Evolutionary conservation across 1,139 yeast species (phyloP).

Genomic region (Casaregolazyma lundiana): DNA sequence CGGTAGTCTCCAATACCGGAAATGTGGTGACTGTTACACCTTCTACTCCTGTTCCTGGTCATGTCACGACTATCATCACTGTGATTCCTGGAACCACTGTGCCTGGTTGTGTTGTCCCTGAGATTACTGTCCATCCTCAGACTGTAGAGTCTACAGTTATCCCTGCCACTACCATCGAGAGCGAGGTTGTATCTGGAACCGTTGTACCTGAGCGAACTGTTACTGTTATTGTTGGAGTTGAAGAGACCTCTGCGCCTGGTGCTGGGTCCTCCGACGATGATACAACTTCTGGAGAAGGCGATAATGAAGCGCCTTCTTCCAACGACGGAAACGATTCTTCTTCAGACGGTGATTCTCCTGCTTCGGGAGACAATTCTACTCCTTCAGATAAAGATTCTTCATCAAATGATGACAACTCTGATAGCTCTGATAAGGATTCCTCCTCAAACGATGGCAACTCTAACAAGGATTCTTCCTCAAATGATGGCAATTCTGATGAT

Average conservation of each 20-base stretch:
- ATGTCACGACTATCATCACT: slow-evolving; percentile 5
- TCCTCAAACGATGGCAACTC: background rate
- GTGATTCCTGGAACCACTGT: slow-evolving; percentile 13
- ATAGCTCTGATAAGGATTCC: slow-evolving; percentile 7
- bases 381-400: background rate
- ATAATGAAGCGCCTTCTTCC: background rate
- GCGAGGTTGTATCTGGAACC: slow-evolving; percentile 18
- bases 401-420: background rate
- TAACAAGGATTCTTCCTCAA: background rate
- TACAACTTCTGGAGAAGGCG: background rate
- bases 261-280: background rate
- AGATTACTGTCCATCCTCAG: slow-evolving; percentile 20
- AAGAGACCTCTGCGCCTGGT: background rate
- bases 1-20: slow-evolving; percentile 8
- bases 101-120: slow-evolving; percentile 17
- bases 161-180: slow-evolving; percentile 19
- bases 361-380: background rate
- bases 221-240: slow-evolving; percentile 16
- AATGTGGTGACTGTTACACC: slow-evolving; percentile 1
- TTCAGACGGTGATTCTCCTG: too few species aligned
- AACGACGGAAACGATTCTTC: background rate
- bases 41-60: slow-evolving; percentile 1
- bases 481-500: background rate
- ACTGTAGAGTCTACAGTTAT: slow-evolving; percentile 17
- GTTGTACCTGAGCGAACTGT: slow-evolving; percentile 19